phyloP scores from a whole-genome alignment of 257 asterid genomes.

The Nicotiana tomentosiformis region DNA sequence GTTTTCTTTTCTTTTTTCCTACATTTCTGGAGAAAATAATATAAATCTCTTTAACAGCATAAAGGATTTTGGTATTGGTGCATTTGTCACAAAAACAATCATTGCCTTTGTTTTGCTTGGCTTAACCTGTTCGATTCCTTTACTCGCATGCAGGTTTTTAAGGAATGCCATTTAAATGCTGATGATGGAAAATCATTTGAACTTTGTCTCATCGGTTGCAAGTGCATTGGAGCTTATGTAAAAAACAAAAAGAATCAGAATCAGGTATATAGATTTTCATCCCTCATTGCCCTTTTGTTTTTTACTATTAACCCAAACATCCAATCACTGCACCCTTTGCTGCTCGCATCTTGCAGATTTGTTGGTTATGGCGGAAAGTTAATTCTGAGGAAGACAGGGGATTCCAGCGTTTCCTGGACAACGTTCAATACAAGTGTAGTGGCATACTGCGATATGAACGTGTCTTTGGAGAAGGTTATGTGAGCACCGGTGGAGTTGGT shows the following conservation, averaged over 20 bases:
- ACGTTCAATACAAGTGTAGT: slow-evolving; percentile 77
- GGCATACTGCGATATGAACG: slow-evolving; percentile 93
- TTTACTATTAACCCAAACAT: background rate
- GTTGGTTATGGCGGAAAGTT: slow-evolving; percentile 94
- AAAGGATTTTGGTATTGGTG: background rate
- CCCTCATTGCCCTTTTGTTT: background rate
- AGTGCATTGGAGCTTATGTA: slow-evolving; percentile 93
- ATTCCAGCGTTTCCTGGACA: slow-evolving; percentile 90
- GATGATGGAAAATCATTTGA: slow-evolving; percentile 59
- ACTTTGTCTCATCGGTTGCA: slow-evolving; percentile 70
- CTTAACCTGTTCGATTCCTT: background rate
- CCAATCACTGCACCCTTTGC: slow-evolving; percentile 1
- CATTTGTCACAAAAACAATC: background rate
- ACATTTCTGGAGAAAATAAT: background rate
- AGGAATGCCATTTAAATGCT: slow-evolving; percentile 51
- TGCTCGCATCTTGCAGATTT: slow-evolving; percentile 47
- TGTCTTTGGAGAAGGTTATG: slow-evolving; percentile 90
- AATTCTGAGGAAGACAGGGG: slow-evolving; percentile 70
- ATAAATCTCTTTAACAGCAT: background rate
- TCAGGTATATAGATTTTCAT: slow-evolving; percentile 41
- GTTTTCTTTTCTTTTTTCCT: background rate
- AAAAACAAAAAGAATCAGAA: slow-evolving; percentile 84
- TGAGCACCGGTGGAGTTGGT: slow-evolving; percentile 98
- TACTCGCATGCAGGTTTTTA: slow-evolving; percentile 46
- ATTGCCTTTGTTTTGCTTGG: background rate